Evolutionary conservation across 257 asterid genomes (phyloP).

Genomic region (Thymus quinquecostatus): DNA sequence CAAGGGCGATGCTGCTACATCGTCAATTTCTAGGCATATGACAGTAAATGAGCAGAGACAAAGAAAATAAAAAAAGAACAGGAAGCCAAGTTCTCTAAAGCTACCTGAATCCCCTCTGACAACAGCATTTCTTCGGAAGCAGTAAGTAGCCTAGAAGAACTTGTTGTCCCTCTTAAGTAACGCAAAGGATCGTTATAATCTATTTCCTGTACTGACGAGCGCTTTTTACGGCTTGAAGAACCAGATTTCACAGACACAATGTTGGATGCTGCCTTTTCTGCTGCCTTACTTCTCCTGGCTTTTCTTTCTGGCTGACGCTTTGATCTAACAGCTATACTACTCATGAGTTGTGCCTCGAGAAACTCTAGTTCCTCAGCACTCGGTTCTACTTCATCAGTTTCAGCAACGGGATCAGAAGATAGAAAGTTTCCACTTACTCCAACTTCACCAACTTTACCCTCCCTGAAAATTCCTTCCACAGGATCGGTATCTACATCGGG

Average conservation of each 20-base stretch:
- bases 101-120: constrained; percentile 89
- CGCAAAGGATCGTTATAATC: constrained; percentile 88
- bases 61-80: neutral
- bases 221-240: constrained; percentile 68
- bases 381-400: constrained; percentile 62
- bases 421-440: constrained; percentile 37
- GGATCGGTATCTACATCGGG: constrained; percentile 36
- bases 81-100: constrained; percentile 8
- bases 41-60: constrained; percentile 11
- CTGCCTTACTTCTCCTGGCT: constrained; percentile 73
- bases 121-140: constrained; percentile 81
- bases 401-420: constrained; percentile 35
- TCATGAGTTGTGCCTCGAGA: constrained; percentile 57
- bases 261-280: constrained; percentile 72
- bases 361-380: constrained; percentile 70
- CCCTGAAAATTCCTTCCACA: constrained; percentile 42
- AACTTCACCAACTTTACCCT: constrained; percentile 48
- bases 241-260: constrained; percentile 72
- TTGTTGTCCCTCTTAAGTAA: constrained; percentile 74
- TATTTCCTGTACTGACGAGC: constrained; percentile 64
- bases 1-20: constrained; percentile 7
- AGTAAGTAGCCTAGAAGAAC: constrained; percentile 72
- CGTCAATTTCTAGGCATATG: neutral
- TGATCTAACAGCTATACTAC: constrained; percentile 72
- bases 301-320: constrained; percentile 81